Evolutionary conservation across 257 asterid genomes (phyloP).

Genomic region (Nemophila menziesii): DNA sequence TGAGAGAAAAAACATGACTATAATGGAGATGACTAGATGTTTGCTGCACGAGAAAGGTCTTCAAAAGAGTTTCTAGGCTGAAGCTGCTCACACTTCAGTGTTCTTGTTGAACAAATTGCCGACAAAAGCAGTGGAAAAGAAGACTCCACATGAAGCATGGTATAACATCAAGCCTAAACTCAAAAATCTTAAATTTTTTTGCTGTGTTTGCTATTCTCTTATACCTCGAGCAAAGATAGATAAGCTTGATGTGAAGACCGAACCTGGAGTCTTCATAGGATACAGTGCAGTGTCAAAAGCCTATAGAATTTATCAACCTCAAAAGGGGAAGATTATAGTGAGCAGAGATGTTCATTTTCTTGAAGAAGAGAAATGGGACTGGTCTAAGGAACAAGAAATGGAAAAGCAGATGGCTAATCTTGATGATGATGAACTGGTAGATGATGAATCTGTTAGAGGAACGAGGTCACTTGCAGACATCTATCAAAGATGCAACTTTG

Average conservation of each 20-base stretch:
- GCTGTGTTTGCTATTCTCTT: background rate
- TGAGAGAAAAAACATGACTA: background rate
- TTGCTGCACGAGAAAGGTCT: conserved; percentile 8
- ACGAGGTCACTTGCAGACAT: background rate
- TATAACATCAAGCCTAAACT: conserved; percentile 5
- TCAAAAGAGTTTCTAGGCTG: conserved; percentile 1
- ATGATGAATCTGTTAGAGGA: background rate
- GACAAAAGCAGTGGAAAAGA: background rate
- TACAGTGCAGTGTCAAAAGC: background rate
- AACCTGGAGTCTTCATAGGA: background rate
- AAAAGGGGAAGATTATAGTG: background rate
- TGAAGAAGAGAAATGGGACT: conserved; percentile 1
- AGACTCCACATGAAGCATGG: conserved; percentile 8
- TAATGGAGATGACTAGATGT: conserved; percentile 4
- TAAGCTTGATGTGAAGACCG: conserved; percentile 1
- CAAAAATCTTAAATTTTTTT: background rate
- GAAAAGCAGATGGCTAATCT: too few relatives aligned
- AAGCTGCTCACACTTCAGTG: background rate
- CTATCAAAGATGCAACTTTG: conserved; percentile 2
- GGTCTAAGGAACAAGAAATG: too few relatives aligned
- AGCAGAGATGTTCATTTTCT: background rate
- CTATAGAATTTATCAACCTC: background rate
- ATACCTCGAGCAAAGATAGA: background rate
- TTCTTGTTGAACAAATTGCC: conserved; percentile 6
- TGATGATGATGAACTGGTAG: background rate